Base-by-base conservation (phyloP, 306 rosid species). In the Crotalaria pallida region DNA sequence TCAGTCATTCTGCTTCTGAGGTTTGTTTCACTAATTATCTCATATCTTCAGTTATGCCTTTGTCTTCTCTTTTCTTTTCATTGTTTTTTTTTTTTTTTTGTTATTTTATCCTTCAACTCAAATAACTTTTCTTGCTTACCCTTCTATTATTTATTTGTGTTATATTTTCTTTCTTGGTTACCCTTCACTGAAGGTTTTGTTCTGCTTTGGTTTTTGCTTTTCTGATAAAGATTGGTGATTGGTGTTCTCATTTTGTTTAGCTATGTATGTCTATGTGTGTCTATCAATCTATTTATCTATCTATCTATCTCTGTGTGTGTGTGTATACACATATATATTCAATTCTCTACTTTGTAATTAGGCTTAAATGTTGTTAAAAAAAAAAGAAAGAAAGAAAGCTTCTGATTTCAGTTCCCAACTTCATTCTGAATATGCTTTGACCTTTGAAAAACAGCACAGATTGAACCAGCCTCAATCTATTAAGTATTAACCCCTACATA, bases 11-110 rank as follows among this genome's bases (percentile, higher is more conserved):
- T 11, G 73, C 58, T 17, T 17, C 79, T 53, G 53, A 81, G 86
- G 80, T 81, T 58, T 40, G 58, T 51, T 73, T 70, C 53, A 26
- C 67, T n/a, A n/a, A n/a, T n/a, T n/a, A n/a, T n/a, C n/a, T 24
- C 41, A 18, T 19, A 19, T 51, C 31, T 2, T 16, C 38, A 18
- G 4, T 67, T 69, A 70, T 78, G 84, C 4, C 44, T 38, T 0
- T 38, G 13, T 38, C 44, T 2, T 38, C 13, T 41, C 15, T 41
- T 11, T 41, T 41, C n/a, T n/a, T n/a, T n/a, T n/a, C n/a, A n/a
- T n/a, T n/a, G n/a, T n/a, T n/a, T n/a, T n/a, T n/a, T n/a, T n/a
- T n/a, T n/a, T n/a, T n/a, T n/a, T n/a, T n/a, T n/a, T n/a, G n/a
- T n/a, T n/a, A n/a, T n/a, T n/a, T n/a, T n/a, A n/a, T n/a, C n/a